Percentiles rank a stretch among this genome's conserved stretches.
phyloP scores from a whole-genome alignment of 139 green algal species.

The Auxenochlorella pyrenoidosa region DNA sequence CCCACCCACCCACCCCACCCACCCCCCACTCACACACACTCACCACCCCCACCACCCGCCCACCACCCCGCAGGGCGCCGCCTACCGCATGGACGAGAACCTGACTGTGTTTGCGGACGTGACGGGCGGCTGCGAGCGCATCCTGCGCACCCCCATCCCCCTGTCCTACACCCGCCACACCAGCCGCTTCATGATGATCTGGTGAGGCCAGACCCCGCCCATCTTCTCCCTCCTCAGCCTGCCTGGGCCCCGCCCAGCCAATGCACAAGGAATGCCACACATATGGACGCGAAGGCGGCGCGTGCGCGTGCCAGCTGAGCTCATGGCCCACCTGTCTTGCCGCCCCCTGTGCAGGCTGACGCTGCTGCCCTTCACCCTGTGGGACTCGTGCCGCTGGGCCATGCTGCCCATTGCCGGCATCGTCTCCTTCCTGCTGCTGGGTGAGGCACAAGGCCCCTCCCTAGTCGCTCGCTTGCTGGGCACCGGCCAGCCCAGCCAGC shows the following conservation, averaged over 20 bases:
- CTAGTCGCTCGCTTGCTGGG: no score
- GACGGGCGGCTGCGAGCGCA: conserved; percentile 74
- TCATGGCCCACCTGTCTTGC: not conserved
- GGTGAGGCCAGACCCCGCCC: not conserved
- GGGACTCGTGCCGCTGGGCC: conserved; percentile 68
- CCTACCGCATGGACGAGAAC: conserved; percentile 63
- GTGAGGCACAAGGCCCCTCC: no score
- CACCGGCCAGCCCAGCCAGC: no score
- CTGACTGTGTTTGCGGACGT: conserved; percentile 73
- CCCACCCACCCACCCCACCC: no score
- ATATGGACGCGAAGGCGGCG: no score
- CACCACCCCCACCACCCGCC: no score
- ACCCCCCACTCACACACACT: no score
- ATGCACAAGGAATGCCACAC: no score
- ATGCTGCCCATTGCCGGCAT: conserved; percentile 61
- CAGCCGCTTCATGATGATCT: conserved; percentile 34
- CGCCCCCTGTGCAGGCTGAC: conserved; percentile 10
- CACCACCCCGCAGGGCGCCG: not conserved
- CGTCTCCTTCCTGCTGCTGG: conserved; percentile 78
- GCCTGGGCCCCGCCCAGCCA: no score
- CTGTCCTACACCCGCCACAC: conserved; percentile 50
- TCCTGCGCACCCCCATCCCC: conserved; percentile 84
- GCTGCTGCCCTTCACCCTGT: conserved; percentile 62
- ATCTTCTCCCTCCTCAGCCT: no score
- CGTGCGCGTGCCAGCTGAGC: no score